Base-by-base conservation (phyloP, 1,284 basidiomycete species). In the Fomes fomentarius region DNA sequence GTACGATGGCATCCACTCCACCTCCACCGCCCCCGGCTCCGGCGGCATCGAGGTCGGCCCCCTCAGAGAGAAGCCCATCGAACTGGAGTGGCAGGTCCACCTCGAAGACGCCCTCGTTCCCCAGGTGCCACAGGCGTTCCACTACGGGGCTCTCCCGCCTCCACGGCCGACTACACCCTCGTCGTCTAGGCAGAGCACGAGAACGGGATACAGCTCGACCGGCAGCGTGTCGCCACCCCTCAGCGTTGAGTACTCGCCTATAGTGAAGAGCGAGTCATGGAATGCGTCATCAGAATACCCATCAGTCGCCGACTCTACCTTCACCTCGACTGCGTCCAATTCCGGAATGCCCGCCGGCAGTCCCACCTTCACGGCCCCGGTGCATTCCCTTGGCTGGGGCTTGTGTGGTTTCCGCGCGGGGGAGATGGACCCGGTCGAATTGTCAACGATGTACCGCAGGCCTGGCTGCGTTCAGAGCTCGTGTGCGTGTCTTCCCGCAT, bases 1-100 rank as follows among this genome's bases (percentile, higher is more conserved):
- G 67, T 84, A 89, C 60, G 82, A 78, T 52, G 78, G 76, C 54
- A 73, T 72, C 50, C 58, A 60, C 51, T 58, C 56, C 41, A 61
- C 64, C 15, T 64, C 60, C 8, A 57, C 56, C 24, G 56, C 60
- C 50, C 54, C 58, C 21, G 63, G 62, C 42, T 56, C 62, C 17
- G 56, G 58, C 39, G 66, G 65, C 17, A 63, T 68, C 50, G 60
- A 62, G 48, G 62, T 69, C 48, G 69, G 69, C 1, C 69, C 69
- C 4, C 64, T 69, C 47, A 54, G 33, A 24, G 57, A 67, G 51
- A 35, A 56, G 41, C 64, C 65, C 30, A 31, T 57, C 48, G 49
- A 63, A 46, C 39, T 68, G 57, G 65, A 69, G 59, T 70, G 63
- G 57, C 67, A 70, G 60, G 47, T 54, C 19, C 41, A 60, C 12